Conservation (phyloP, 2,329 filamentous ascomycete species). For the Aspergillus pseudonomiae region DNA sequence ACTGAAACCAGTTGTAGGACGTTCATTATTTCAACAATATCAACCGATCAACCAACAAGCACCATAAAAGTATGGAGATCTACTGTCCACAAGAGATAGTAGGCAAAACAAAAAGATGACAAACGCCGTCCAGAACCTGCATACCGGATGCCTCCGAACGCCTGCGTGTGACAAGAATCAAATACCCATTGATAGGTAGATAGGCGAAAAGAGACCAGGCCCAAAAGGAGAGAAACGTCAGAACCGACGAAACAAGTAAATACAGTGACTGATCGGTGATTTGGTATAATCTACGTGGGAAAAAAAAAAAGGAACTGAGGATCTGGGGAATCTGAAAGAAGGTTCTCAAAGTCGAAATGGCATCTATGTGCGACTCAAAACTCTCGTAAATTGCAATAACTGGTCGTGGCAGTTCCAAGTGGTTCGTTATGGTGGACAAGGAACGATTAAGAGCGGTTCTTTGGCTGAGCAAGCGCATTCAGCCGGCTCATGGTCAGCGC, state of each 20-base stretch:
- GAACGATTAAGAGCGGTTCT: slow-evolving; percentile 36
- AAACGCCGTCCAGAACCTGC: slow-evolving; percentile 21
- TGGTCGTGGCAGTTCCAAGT: neutral
- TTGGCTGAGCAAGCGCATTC: slow-evolving; percentile 52
- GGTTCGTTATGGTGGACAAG: neutral
- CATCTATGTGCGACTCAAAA: slow-evolving; percentile 13
- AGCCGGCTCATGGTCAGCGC: slow-evolving; percentile 50
- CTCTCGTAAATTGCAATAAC: slow-evolving; percentile 9
- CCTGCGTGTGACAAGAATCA: slow-evolving; percentile 14
- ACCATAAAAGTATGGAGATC: neutral
- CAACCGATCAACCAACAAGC: slow-evolving; percentile 3
- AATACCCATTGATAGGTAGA: slow-evolving; percentile 1
- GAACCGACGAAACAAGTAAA: slow-evolving; percentile 14
- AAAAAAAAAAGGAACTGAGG: slow-evolving; percentile 8
- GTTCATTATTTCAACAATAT: slow-evolving; percentile 1
- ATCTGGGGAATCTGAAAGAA: slow-evolving; percentile 5
- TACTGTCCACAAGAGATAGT: neutral
- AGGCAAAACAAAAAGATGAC: neutral
- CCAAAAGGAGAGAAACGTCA: slow-evolving; percentile 9
- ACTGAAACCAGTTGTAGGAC: neutral
- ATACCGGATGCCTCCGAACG: slow-evolving; percentile 25
- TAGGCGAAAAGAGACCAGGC: slow-evolving; percentile 11
- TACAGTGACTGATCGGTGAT: slow-evolving; percentile 15
- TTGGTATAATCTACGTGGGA: neutral
- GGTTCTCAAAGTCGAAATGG: slow-evolving; percentile 2